phyloP scores from a whole-genome alignment of 2,329 filamentous ascomycete genomes.

The Neonectria ditissima region DNA sequence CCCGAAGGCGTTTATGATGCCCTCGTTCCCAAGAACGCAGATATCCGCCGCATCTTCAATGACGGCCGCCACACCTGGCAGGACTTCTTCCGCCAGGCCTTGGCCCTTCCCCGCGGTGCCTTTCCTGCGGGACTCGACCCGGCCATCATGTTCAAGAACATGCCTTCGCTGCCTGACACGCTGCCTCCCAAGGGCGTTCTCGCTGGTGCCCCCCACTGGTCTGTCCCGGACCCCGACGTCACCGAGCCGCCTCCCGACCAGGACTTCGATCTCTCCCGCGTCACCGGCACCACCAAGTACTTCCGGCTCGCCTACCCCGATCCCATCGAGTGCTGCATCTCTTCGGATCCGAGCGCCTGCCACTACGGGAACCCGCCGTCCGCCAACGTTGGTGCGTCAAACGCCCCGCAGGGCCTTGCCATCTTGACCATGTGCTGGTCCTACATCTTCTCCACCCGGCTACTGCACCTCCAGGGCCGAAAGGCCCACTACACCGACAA shows the following conservation, averaged over 20 bases:
- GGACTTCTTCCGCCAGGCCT: slow-evolving; percentile 33
- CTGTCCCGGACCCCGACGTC: slow-evolving; percentile 40
- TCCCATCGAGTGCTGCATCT: slow-evolving; percentile 37
- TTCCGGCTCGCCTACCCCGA: slow-evolving; percentile 42
- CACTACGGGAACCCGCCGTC: slow-evolving; percentile 36
- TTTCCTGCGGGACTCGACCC: slow-evolving; percentile 40
- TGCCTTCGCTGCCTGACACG: slow-evolving; percentile 40
- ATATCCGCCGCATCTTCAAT: slow-evolving; percentile 39
- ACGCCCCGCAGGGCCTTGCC: slow-evolving; percentile 41
- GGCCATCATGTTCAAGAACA: slow-evolving; percentile 42
- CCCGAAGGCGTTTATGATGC: slow-evolving; percentile 37
- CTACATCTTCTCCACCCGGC: slow-evolving; percentile 45
- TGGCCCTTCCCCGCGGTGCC: slow-evolving; percentile 34
- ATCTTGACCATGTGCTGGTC: slow-evolving; percentile 45
- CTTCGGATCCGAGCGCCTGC: slow-evolving; percentile 33
- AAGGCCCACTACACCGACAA: slow-evolving; percentile 40
- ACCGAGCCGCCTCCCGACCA: slow-evolving; percentile 13
- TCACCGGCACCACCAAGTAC: slow-evolving; percentile 43
- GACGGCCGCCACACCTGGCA: slow-evolving; percentile 40
- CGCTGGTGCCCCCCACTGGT: slow-evolving; percentile 42
- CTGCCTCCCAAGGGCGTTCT: slow-evolving; percentile 40
- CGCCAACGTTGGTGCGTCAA: slow-evolving; percentile 32
- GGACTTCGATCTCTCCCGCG: slow-evolving; percentile 37
- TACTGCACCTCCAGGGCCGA: slow-evolving; percentile 44
- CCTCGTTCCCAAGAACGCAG: slow-evolving; percentile 36